These are phyloP conservation scores for Paraphaeosphaeria minitans DNA, from an alignment of 2,329 filamentous ascomycete species.

Conservation along the genomic window DNA sequence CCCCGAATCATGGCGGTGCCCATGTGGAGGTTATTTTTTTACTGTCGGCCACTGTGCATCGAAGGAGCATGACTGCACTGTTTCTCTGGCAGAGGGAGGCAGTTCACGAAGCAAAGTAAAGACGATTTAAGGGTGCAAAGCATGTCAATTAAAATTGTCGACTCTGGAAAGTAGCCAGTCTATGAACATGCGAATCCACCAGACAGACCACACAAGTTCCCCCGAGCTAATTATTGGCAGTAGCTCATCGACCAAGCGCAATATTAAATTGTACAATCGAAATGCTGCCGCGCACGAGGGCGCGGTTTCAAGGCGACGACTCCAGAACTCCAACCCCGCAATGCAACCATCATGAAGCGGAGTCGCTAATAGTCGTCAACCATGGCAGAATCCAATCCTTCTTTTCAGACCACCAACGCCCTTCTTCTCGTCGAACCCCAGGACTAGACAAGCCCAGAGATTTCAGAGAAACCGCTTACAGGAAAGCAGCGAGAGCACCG, in stretches of 20 bases:
- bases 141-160: slow-evolving; percentile 39
- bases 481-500: slow-evolving; percentile 53
- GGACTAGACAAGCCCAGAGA: slow-evolving; percentile 14
- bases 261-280: slow-evolving; percentile 45
- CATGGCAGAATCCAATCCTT: slow-evolving; percentile 30
- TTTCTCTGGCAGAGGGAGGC: no score
- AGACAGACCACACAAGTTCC: slow-evolving; percentile 45
- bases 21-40: no score
- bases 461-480: slow-evolving; percentile 38
- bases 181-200: slow-evolving; percentile 42
- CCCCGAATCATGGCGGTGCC: no score
- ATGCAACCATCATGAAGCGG: slow-evolving; percentile 41
- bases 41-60: no score
- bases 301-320: slow-evolving; percentile 31
- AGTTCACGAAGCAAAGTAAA: not conserved
- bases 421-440: slow-evolving; percentile 18
- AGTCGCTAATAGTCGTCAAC: slow-evolving; percentile 36
- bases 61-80: no score
- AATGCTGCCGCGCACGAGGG: slow-evolving; percentile 35
- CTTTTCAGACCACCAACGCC: slow-evolving; percentile 26
- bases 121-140: slow-evolving; percentile 30
- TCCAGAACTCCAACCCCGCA: slow-evolving; percentile 36
- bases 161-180: slow-evolving; percentile 33
- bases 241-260: slow-evolving; percentile 41
- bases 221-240: slow-evolving; percentile 27